These are phyloP conservation scores for Arctium lappa DNA, from an alignment of 129 eudicot genomes.

Conservation along the genomic window DNA sequence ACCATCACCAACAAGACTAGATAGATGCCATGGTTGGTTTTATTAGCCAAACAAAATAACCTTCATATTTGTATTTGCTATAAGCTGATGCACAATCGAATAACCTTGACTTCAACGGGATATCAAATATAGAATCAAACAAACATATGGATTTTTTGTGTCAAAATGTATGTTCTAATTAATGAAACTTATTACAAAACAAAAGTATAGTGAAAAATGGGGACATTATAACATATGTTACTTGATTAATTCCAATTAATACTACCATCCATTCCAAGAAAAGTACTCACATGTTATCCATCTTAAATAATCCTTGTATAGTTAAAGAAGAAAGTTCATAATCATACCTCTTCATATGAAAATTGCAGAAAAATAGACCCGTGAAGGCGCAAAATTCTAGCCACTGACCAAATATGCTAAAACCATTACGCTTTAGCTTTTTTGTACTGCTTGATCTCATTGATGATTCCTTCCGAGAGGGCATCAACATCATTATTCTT, in stretches of 20 bases:
- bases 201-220: background rate
- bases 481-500: constrained; percentile 70
- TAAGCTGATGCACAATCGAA: too few species aligned
- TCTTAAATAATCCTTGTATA: background rate
- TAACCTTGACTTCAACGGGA: too few species aligned
- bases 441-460: constrained; percentile 66
- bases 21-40: too few species aligned
- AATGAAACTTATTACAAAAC: background rate
- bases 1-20: too few species aligned
- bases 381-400: background rate
- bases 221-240: background rate
- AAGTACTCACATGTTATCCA: background rate
- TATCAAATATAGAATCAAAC: background rate
- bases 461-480: constrained; percentile 68
- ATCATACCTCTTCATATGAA: constrained; percentile 4
- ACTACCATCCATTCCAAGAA: background rate
- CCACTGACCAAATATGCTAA: background rate
- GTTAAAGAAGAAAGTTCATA: background rate
- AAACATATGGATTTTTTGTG: background rate
- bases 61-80: too few species aligned
- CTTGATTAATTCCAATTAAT: background rate
- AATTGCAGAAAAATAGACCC: background rate
- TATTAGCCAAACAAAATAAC: too few species aligned
- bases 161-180: background rate
- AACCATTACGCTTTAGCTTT: constrained; percentile 30